A percentile compares a stretch with the other conserved stretches of the same genome.
Evolutionary conservation across 2,329 filamentous ascomycete species (phyloP).

Genomic region (Thielaviopsis euricoi): DNA sequence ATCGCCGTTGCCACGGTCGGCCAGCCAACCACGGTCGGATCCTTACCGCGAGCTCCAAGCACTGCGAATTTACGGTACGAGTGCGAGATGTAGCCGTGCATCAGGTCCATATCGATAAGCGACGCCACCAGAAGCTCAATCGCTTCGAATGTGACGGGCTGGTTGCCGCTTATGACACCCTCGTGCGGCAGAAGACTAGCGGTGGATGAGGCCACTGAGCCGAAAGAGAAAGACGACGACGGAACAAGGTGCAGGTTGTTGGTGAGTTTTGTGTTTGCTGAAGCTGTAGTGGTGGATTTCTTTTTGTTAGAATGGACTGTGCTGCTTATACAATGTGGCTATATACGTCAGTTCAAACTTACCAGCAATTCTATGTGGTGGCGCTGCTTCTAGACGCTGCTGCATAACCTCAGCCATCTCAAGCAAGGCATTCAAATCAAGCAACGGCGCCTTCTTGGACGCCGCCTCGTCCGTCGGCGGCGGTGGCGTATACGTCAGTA

Average conservation of each 20-base stretch:
- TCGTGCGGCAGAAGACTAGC: slow-evolving; percentile 37
- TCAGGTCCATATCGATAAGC: slow-evolving; percentile 62
- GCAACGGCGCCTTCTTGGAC: slow-evolving; percentile 50
- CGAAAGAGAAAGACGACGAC: background rate
- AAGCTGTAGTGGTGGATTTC: slow-evolving; percentile 1
- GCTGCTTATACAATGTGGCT: background rate
- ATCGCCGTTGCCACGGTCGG: slow-evolving; percentile 58
- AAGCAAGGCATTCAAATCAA: slow-evolving; percentile 56
- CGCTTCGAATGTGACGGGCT: slow-evolving; percentile 40
- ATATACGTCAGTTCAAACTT: background rate
- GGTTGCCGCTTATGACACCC: slow-evolving; percentile 48
- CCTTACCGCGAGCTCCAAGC: slow-evolving; percentile 53
- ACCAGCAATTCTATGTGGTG: slow-evolving; percentile 8
- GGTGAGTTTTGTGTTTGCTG: slow-evolving; percentile 4
- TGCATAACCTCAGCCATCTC: slow-evolving; percentile 49
- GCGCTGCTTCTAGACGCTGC: slow-evolving; percentile 36
- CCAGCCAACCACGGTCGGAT: slow-evolving; percentile 55
- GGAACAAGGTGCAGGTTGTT: slow-evolving; percentile 9
- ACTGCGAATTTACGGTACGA: slow-evolving; percentile 64
- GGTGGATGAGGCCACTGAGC: slow-evolving; percentile 12
- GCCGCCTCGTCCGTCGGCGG: slow-evolving; percentile 29
- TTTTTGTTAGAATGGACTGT: too few relatives aligned
- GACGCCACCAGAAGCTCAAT: slow-evolving; percentile 65
- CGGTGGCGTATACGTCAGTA: slow-evolving; percentile 60
- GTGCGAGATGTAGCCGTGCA: slow-evolving; percentile 74